Evolutionary conservation across 2,329 filamentous ascomycete species (phyloP).

Genomic region (Trichophyton schoenleinii): DNA sequence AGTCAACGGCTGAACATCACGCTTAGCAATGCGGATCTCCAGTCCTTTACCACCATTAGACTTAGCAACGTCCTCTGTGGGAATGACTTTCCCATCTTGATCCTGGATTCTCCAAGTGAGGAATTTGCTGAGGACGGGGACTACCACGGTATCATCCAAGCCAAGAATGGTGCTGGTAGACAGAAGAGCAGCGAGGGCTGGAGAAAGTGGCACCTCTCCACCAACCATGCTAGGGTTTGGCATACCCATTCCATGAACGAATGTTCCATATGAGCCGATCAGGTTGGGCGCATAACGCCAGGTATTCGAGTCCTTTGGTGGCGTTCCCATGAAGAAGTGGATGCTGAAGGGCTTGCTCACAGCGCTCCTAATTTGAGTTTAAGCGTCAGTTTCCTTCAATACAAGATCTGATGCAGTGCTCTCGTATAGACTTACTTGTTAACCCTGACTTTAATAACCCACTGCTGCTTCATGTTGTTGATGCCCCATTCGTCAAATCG

Average conservation of each 20-base stretch:
- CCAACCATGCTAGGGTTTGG: neutral
- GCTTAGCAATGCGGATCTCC: constrained; percentile 10
- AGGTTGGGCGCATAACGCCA: constrained; percentile 47
- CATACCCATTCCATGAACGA: constrained; percentile 19
- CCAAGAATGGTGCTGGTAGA: constrained; percentile 9
- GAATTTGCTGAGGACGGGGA: constrained; percentile 13
- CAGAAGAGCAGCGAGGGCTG: constrained; percentile 12
- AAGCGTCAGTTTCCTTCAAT: neutral
- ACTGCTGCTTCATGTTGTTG: constrained; percentile 37
- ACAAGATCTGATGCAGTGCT: neutral
- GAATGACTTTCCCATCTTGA: constrained; percentile 11
- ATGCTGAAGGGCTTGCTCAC: constrained; percentile 51
- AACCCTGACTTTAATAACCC: constrained; percentile 54
- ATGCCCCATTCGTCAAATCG: constrained; percentile 15
- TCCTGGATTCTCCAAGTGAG: constrained; percentile 16
- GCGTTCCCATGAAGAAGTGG: constrained; percentile 54
- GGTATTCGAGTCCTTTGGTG: constrained; percentile 30
- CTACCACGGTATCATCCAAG: constrained; percentile 10
- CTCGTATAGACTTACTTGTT: constrained; percentile 14
- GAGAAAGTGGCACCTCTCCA: constrained; percentile 13
- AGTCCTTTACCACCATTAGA: constrained; percentile 10
- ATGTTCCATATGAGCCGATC: constrained; percentile 50
- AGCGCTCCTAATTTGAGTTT: constrained; percentile 30
- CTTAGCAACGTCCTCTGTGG: constrained; percentile 12
- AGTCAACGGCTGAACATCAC: constrained; percentile 14